Conservation (phyloP, 805 yeast species). For the Ogataea saltuana region DNA sequence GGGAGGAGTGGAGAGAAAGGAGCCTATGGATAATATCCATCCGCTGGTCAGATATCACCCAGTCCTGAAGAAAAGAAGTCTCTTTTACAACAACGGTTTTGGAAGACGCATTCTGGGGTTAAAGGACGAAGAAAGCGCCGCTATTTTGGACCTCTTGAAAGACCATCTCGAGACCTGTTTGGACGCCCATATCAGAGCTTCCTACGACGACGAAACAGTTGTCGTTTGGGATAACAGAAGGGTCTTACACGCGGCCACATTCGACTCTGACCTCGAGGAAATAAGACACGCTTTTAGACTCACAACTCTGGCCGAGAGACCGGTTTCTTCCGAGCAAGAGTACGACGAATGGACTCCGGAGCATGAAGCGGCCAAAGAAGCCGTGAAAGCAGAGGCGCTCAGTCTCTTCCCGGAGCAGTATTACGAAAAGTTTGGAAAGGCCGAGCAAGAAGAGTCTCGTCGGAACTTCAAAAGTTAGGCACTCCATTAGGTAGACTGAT, state of each 20-base stretch:
- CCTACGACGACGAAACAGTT: constrained; percentile 64
- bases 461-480: not conserved
- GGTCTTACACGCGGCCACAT: constrained; percentile 60
- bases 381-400: constrained; percentile 22
- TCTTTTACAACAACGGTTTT: constrained; percentile 58
- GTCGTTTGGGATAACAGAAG: constrained; percentile 76
- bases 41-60: constrained; percentile 70
- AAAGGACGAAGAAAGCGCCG: constrained; percentile 66
- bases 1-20: constrained; percentile 65
- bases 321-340: constrained; percentile 35
- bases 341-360: constrained; percentile 27
- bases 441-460: not conserved
- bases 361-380: constrained; percentile 11
- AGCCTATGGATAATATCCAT: constrained; percentile 57
- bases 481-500: not conserved
- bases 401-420: constrained; percentile 27
- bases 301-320: constrained; percentile 69
- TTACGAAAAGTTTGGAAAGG: constrained; percentile 4
- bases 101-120: constrained; percentile 64
- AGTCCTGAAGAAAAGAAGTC: constrained; percentile 57
- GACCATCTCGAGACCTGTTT: constrained; percentile 47
- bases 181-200: constrained; percentile 64
- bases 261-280: constrained; percentile 63
- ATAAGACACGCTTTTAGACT: constrained; percentile 71
- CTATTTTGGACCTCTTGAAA: constrained; percentile 54